Evolutionary conservation across 352 stramenopile species (phyloP).

Genomic region (Sclerospora graminicola): DNA sequence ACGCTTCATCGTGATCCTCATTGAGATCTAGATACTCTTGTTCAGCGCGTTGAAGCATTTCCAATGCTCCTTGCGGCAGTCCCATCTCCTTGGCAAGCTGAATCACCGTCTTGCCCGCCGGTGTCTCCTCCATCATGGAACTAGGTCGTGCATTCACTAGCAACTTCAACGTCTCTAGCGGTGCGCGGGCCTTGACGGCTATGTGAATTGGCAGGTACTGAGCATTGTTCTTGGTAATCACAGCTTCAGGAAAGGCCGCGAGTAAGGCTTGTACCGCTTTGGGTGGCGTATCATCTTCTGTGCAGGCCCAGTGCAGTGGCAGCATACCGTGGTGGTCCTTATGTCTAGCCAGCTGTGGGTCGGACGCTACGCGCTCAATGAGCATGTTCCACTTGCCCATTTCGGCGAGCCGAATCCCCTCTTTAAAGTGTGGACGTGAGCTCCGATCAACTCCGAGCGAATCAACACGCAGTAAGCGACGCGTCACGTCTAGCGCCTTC

Average conservation of each 20-base stretch:
- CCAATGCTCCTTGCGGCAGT: slow-evolving; percentile 32
- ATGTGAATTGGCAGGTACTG: slow-evolving; percentile 81
- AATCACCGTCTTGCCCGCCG: slow-evolving; percentile 57
- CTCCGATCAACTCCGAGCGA: slow-evolving; percentile 26
- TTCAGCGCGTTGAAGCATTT: slow-evolving; percentile 59
- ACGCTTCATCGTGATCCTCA: slow-evolving; percentile 50
- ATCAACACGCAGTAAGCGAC: slow-evolving; percentile 11
- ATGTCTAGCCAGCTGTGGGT: slow-evolving; percentile 61
- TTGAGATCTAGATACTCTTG: slow-evolving; percentile 57
- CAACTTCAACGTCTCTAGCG: slow-evolving; percentile 39
- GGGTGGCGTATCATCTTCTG: slow-evolving; percentile 61
- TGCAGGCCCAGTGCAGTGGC: slow-evolving; percentile 77
- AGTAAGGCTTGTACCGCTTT: slow-evolving; percentile 52
- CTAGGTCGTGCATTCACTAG: slow-evolving; percentile 59
- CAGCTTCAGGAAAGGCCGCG: slow-evolving; percentile 57
- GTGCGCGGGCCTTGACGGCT: slow-evolving; percentile 48
- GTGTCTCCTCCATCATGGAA: slow-evolving; percentile 58
- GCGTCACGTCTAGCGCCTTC: slow-evolving; percentile 5
- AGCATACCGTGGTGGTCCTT: slow-evolving; percentile 81
- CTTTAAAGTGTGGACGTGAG: slow-evolving; percentile 59
- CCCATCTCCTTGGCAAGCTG: slow-evolving; percentile 51
- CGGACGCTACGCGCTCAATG: slow-evolving; percentile 37
- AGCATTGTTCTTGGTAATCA: slow-evolving; percentile 74
- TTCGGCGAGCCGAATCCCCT: slow-evolving; percentile 70
- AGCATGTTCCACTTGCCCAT: slow-evolving; percentile 72